Conservation (phyloP, 352 stramenopile species). For the Aphanomyces euteiches region DNA sequence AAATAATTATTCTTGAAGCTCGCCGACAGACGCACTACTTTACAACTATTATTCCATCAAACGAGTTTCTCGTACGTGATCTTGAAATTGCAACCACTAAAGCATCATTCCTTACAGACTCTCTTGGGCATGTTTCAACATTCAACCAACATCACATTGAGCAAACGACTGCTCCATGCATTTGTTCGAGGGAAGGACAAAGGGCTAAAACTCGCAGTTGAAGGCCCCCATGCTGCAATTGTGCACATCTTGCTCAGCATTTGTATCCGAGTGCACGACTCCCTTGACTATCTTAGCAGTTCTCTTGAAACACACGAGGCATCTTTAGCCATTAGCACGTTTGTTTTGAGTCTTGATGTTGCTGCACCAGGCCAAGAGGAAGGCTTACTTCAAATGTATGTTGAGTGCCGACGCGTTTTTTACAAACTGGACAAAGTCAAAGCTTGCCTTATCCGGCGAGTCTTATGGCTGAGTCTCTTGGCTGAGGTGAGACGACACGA, state of each 20-base stretch:
- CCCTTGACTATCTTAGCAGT: constrained; percentile 74
- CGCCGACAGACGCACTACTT: constrained; percentile 69
- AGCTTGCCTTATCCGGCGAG: constrained; percentile 47
- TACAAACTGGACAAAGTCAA: constrained; percentile 84
- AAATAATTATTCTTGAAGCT: constrained; percentile 73
- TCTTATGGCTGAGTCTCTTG: constrained; percentile 61
- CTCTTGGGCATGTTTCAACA: constrained; percentile 86
- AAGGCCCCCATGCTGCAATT: constrained; percentile 67
- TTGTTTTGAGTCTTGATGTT: constrained; percentile 64
- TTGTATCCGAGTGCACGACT: constrained; percentile 77
- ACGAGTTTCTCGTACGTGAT: constrained; percentile 54
- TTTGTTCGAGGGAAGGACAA: constrained; percentile 46
- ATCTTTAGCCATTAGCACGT: constrained; percentile 67
- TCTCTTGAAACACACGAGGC: constrained; percentile 51
- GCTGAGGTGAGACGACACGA: constrained; percentile 25
- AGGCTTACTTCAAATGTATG: constrained; percentile 81
- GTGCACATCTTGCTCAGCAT: constrained; percentile 86
- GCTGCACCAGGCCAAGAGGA: constrained; percentile 56
- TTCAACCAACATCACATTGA: constrained; percentile 71
- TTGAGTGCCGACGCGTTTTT: constrained; percentile 81
- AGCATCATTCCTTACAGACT: constrained; percentile 32
- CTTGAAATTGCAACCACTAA: neutral
- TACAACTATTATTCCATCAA: constrained; percentile 65
- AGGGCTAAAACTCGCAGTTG: constrained; percentile 53
- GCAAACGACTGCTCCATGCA: constrained; percentile 76